Evolutionary conservation across 2,329 filamentous ascomycete species (phyloP).

Genomic region (Lecanicillium sp.): DNA sequence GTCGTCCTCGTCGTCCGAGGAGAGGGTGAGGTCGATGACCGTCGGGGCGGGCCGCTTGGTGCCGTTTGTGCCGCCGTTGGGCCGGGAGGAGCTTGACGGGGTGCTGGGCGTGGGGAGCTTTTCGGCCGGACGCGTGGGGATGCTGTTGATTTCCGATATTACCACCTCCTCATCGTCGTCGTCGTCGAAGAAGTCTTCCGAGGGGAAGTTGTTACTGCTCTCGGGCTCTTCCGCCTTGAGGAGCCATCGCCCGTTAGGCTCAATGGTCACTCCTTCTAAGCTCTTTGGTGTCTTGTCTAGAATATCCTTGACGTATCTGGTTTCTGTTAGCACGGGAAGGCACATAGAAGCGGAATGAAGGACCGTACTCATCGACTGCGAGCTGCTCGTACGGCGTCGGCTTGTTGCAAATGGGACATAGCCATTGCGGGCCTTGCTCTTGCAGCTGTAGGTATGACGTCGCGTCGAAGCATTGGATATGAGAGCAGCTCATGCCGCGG

Average conservation of each 20-base stretch:
- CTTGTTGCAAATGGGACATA: conserved; percentile 91
- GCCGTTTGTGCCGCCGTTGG: conserved; percentile 28
- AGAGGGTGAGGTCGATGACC: conserved; percentile 55
- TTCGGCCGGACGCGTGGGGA: neutral
- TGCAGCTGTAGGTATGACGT: conserved; percentile 88
- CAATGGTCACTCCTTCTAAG: conserved; percentile 81
- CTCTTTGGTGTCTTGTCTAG: conserved; percentile 63
- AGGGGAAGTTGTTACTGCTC: conserved; percentile 22
- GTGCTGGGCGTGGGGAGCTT: conserved; percentile 29
- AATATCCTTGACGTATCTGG: conserved; percentile 81
- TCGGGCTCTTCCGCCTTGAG: conserved; percentile 29
- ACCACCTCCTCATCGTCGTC: conserved; percentile 47
- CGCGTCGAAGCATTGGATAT: conserved; percentile 94
- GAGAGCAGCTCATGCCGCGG: conserved; percentile 71
- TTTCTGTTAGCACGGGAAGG: conserved; percentile 14
- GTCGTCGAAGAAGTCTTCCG: conserved; percentile 24
- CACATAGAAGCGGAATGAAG: neutral
- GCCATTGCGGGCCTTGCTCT: conserved; percentile 93
- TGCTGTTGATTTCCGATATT: conserved; percentile 37
- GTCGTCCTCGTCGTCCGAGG: conserved; percentile 49
- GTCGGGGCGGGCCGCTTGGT: conserved; percentile 45
- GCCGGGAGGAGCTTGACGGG: conserved; percentile 31
- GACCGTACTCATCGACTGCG: conserved; percentile 74
- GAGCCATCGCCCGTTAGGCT: conserved; percentile 77
- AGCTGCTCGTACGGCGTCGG: conserved; percentile 72